phyloP scores from a whole-genome alignment of 495 filamentous ascomycete species.

The Trichocladium antarcticum region DNA sequence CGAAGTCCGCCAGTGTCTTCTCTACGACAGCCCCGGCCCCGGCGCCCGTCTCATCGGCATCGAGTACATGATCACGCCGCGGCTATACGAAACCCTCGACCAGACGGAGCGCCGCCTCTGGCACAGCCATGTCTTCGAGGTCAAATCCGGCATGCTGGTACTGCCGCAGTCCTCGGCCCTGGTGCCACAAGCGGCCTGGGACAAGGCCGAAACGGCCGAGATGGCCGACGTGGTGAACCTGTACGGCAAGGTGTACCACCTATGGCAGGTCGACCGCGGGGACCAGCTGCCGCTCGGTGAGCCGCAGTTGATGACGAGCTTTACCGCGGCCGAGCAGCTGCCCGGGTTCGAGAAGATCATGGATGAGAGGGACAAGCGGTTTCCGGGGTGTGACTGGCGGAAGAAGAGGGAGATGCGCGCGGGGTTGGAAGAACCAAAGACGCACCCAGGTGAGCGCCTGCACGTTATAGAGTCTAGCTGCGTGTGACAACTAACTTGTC shows the following conservation, averaged over 20 bases:
- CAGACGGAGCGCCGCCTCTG: constrained; percentile 58
- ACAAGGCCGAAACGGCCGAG: constrained; percentile 63
- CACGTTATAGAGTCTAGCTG: no score
- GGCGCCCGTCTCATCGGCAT: constrained; percentile 71
- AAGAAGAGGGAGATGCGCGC: constrained; percentile 53
- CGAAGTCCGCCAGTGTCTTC: constrained; percentile 63
- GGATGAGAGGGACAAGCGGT: constrained; percentile 53
- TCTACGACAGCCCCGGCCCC: constrained; percentile 59
- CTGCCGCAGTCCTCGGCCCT: constrained; percentile 55
- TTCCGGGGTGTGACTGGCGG: constrained; percentile 45
- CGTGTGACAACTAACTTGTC: no score
- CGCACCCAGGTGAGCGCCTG: constrained; percentile 48
- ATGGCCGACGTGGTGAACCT: constrained; percentile 61
- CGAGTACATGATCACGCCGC: constrained; percentile 82
- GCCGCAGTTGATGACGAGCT: constrained; percentile 71
- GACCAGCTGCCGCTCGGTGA: constrained; percentile 61
- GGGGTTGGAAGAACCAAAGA: constrained; percentile 45
- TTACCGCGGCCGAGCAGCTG: constrained; percentile 47
- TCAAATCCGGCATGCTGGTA: constrained; percentile 75
- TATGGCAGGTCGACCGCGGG: constrained; percentile 82
- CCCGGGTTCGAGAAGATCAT: constrained; percentile 49
- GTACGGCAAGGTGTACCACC: constrained; percentile 85
- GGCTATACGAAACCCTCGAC: constrained; percentile 54
- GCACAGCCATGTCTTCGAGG: constrained; percentile 78
- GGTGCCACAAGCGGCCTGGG: constrained; percentile 52